These are phyloP conservation scores for Amorphotheca resinae DNA, from an alignment of 495 filamentous ascomycete genomes.

Conservation along the genomic window DNA sequence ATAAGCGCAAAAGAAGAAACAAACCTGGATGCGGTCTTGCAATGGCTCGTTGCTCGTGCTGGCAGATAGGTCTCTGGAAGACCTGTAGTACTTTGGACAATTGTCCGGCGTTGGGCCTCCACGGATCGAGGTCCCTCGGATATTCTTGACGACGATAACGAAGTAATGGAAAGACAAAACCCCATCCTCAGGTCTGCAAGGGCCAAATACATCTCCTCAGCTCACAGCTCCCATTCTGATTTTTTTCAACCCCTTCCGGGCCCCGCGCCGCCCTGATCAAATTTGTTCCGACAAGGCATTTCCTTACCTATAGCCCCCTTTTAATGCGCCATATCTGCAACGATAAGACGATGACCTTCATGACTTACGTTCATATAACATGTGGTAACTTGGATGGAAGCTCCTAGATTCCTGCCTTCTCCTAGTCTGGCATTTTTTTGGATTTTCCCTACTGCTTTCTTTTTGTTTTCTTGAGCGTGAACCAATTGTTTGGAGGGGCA, in stretches of 20 bases:
- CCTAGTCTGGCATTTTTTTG: not conserved
- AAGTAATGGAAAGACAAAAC: constrained; percentile 25
- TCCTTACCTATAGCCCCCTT: constrained; percentile 13
- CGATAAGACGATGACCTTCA: constrained; percentile 20
- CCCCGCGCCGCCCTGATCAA: constrained; percentile 1
- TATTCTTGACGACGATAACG: constrained; percentile 22
- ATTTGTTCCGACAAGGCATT: constrained; percentile 6
- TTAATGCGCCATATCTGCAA: constrained; percentile 14
- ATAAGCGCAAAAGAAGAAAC: constrained; percentile 98
- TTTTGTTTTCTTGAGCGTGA: not conserved
- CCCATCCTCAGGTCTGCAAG: constrained; percentile 12
- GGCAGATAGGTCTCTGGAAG: constrained; percentile 33
- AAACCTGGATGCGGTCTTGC: constrained; percentile 90
- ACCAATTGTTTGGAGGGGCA: not conserved
- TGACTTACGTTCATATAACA: constrained; percentile 11
- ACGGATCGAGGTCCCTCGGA: not conserved
- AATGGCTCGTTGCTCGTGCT: constrained; percentile 88
- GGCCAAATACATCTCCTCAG: constrained; percentile 18
- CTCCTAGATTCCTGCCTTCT: constrained; percentile 9
- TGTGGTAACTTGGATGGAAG: constrained; percentile 5
- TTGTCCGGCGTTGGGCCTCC: too few relatives aligned
- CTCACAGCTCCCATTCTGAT: constrained; percentile 11
- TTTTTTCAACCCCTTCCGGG: not conserved
- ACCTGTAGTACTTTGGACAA: not conserved
- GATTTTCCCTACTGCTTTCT: not conserved